Conservation (phyloP, 2,329 filamentous ascomycete genomes). For the Eutypa lata region DNA sequence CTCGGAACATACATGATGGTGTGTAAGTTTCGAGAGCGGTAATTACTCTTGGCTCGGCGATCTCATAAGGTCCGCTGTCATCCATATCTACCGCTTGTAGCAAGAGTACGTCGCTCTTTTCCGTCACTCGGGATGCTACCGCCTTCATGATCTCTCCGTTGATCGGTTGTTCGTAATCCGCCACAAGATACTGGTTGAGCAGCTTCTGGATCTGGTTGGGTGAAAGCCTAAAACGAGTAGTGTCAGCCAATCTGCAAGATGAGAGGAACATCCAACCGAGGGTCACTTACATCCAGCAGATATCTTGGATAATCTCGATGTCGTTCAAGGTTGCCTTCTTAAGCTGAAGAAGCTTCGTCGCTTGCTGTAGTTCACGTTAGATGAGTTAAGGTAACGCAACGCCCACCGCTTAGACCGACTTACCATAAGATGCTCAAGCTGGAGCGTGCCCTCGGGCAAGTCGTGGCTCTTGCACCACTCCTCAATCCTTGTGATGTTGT, state of each 20-base stretch:
- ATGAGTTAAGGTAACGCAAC: neutral
- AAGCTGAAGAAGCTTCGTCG: slow-evolving; percentile 93
- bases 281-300: slow-evolving; percentile 92
- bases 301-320: slow-evolving; percentile 99
- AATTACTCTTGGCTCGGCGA: slow-evolving; percentile 93
- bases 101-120: slow-evolving; percentile 95
- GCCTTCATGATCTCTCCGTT: slow-evolving; percentile 99
- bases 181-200: slow-evolving; percentile 96
- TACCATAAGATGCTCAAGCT: slow-evolving; percentile 97
- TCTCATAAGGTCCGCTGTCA: slow-evolving; percentile 96
- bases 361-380: slow-evolving; percentile 62
- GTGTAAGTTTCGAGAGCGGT: slow-evolving; percentile 97
- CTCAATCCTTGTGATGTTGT: slow-evolving; percentile 98
- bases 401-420: slow-evolving; percentile 20
- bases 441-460: slow-evolving; percentile 96
- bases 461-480: slow-evolving; percentile 99
- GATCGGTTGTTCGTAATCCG: slow-evolving; percentile 98
- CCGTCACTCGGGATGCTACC: slow-evolving; percentile 91
- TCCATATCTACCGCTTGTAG: slow-evolving; percentile 98
- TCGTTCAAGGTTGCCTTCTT: slow-evolving; percentile 99
- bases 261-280: neutral
- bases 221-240: slow-evolving; percentile 65
- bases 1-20: slow-evolving; percentile 74
- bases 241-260: slow-evolving; percentile 12
- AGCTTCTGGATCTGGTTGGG: slow-evolving; percentile 99